Evolutionary conservation across 129 eudicot genomes (phyloP).

Genomic region (Silybum marianum): DNA sequence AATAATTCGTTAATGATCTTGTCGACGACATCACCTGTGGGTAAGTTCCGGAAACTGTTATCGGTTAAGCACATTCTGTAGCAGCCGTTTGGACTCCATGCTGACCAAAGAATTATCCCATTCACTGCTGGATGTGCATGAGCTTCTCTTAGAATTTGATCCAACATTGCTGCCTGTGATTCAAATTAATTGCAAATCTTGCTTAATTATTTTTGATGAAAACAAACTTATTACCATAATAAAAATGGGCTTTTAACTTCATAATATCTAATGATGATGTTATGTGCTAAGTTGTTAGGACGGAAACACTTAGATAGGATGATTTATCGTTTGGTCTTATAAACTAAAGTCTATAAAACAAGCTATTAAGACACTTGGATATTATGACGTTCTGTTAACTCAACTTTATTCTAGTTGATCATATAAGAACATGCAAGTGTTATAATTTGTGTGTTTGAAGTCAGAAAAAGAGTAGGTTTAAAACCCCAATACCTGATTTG

Average conservation of each 20-base stretch:
- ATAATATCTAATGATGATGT: not conserved
- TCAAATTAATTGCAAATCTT: not conserved
- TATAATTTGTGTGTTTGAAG: not conserved
- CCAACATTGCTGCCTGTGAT: slow-evolving; percentile 44
- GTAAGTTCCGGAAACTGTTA: slow-evolving; percentile 35
- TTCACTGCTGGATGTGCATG: slow-evolving; percentile 56
- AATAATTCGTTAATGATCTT: slow-evolving; percentile 16
- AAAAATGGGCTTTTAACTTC: not conserved
- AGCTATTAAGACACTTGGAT: not conserved
- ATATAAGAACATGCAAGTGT: not conserved
- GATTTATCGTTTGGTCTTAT: not conserved
- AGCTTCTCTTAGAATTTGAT: slow-evolving; percentile 51
- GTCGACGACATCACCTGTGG: slow-evolving; percentile 55
- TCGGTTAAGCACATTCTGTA: slow-evolving; percentile 48
- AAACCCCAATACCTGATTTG: slow-evolving; percentile 42
- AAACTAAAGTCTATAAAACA: not conserved
- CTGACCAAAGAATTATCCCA: slow-evolving; percentile 76
- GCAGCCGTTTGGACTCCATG: slow-evolving; percentile 44
- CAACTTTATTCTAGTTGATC: not conserved
- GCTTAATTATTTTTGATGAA: not conserved
- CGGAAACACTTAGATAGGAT: not conserved
- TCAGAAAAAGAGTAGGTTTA: not conserved
- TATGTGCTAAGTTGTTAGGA: not conserved
- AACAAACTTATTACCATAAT: not conserved
- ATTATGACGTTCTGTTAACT: not conserved